These are phyloP conservation scores for Lantana camara DNA, from an alignment of 257 asterid species.

Conservation along the genomic window DNA sequence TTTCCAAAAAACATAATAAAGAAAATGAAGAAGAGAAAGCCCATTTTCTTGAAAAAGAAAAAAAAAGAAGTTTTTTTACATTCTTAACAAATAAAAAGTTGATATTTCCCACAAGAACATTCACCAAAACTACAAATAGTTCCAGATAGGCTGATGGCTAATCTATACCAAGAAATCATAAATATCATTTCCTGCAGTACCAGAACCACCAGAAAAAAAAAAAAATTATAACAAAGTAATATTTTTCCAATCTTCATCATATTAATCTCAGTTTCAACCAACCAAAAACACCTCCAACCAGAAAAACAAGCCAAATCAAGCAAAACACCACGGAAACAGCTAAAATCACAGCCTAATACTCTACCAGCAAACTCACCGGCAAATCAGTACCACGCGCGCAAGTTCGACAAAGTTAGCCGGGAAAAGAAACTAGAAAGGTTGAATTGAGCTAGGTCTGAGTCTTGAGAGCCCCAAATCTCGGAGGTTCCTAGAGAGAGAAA, in stretches of 20 bases:
- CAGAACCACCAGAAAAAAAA: no score
- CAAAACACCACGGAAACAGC: conserved; percentile 12
- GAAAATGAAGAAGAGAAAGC: background rate
- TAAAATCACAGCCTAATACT: conserved; percentile 11
- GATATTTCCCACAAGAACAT: background rate
- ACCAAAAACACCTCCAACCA: conserved; percentile 4
- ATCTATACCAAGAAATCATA: background rate
- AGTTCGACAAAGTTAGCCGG: conserved; percentile 14
- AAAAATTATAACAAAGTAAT: background rate
- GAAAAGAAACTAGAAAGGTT: conserved; percentile 14
- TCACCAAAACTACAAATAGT: background rate
- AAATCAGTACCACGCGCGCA: conserved; percentile 17
- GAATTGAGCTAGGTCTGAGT: conserved; percentile 37
- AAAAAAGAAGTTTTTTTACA: background rate
- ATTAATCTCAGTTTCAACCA: conserved; percentile 13
- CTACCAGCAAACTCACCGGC: conserved; percentile 48
- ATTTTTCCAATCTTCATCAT: background rate
- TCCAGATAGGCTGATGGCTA: background rate
- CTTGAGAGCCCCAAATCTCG: conserved; percentile 48
- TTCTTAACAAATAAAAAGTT: background rate
- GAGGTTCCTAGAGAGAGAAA: conserved; percentile 48
- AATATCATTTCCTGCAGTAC: background rate
- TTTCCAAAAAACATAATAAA: background rate
- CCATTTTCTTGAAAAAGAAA: conserved; percentile 1
- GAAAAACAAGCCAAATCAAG: conserved; percentile 21